Conservation (phyloP, 2,329 filamentous ascomycete species). For the Botrytis byssoidea region DNA sequence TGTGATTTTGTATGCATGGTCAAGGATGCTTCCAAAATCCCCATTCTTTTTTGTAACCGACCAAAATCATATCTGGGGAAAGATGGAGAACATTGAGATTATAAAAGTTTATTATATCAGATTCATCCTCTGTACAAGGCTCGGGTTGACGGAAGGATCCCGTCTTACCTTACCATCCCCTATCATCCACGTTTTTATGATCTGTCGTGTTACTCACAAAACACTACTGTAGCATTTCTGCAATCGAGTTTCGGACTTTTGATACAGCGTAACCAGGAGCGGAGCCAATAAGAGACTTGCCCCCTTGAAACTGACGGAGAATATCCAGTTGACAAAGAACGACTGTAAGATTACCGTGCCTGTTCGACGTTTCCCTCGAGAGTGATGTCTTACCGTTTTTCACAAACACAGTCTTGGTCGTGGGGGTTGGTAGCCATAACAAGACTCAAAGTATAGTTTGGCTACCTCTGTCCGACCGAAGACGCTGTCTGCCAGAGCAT, state of each 20-base stretch:
- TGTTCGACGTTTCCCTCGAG: neutral
- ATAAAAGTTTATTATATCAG: neutral
- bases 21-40: neutral
- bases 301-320: neutral
- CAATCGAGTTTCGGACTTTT: neutral
- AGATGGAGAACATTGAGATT: neutral
- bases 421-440: neutral
- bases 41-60: neutral
- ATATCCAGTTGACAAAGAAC: conserved; percentile 2
- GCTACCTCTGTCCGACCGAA: neutral
- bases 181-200: neutral
- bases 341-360: neutral
- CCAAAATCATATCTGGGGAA: neutral
- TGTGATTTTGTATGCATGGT: neutral
- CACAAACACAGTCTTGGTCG: neutral
- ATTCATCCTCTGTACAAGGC: neutral
- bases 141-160: neutral
- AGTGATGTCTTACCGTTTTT: neutral
- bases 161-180: neutral
- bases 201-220: neutral
- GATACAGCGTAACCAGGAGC: neutral
- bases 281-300: neutral
- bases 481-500: neutral
- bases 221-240: neutral
- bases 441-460: neutral